phyloP scores from a whole-genome alignment of 352 stramenopile genomes.

The Hyaloperonospora arabidopsidis region DNA sequence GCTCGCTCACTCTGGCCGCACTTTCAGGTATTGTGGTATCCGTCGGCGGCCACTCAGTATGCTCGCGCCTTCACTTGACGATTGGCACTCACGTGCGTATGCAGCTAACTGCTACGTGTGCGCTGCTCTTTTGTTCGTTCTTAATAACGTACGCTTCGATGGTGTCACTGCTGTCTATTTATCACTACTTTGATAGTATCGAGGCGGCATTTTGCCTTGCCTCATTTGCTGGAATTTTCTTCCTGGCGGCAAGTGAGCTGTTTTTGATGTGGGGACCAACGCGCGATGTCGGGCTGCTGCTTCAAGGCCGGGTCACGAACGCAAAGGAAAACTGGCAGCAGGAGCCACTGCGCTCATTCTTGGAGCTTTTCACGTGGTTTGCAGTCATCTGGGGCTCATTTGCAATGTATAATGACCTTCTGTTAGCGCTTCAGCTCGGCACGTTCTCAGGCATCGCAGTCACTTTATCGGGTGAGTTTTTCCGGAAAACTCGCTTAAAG shows the following conservation, averaged over 20 bases:
- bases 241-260: slow-evolving; percentile 70
- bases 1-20: slow-evolving; percentile 60
- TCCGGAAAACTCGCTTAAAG: slow-evolving; percentile 51
- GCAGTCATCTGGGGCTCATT: slow-evolving; percentile 73
- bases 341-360: slow-evolving; percentile 71
- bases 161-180: slow-evolving; percentile 69
- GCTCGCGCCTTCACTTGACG: slow-evolving; percentile 47
- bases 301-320: slow-evolving; percentile 72
- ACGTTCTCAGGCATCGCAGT: slow-evolving; percentile 80
- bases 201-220: slow-evolving; percentile 78
- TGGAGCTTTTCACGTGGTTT: slow-evolving; percentile 81
- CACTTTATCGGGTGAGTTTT: slow-evolving; percentile 69
- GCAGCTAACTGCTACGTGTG: slow-evolving; percentile 63
- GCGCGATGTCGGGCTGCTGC: slow-evolving; percentile 55
- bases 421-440: slow-evolving; percentile 71
- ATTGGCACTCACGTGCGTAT: slow-evolving; percentile 44
- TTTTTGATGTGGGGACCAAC: slow-evolving; percentile 81
- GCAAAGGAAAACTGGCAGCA: slow-evolving; percentile 66
- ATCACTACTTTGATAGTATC: slow-evolving; percentile 80
- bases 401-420: slow-evolving; percentile 68
- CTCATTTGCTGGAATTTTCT: slow-evolving; percentile 69
- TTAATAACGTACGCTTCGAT: slow-evolving; percentile 66
- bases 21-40: slow-evolving; percentile 72
- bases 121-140: slow-evolving; percentile 65
- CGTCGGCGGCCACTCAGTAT: slow-evolving; percentile 62